Base-by-base conservation (phyloP, 805 yeast species). In the Clavispora fructus region DNA sequence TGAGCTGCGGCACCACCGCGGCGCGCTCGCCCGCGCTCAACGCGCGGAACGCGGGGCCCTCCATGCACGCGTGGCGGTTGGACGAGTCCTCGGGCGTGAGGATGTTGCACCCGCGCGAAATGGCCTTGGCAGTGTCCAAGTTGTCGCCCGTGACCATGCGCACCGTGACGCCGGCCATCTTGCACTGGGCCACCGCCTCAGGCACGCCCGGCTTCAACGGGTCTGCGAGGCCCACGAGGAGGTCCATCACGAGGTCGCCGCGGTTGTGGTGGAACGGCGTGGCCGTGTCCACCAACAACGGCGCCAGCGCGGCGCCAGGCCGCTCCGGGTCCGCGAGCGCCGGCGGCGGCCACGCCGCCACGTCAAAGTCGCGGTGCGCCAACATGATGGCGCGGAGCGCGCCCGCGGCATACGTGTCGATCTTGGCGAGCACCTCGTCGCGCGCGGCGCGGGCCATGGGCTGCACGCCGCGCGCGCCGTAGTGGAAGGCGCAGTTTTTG, bases 81-180 rank as follows among this genome's bases (percentile, higher is more conserved):
- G 77, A 63, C 43, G 69, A 67, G 42, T 78, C 79, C 17, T 76
- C 82, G 0, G 75, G 68, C 10, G 73, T 65, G 37, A 82, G 69
- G 43, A 94, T 94, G 48, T 91, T 88, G 71, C 98, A 94, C 45
- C 83, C 84, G 49, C 76, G 71, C 2, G 97, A 89, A 55, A 94
- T 94, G 0, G 98, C 95, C 53, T 79, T 82, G 6, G 99, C 99
- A 2, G 99, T 94, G 39, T 82, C 68, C 47, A 92, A 64, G 61
- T 92, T 92, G 65, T 94, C 99, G 65, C 99, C 99, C 17, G 99
- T 94, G 39, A 94, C 97, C 99, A 94, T 94, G 55, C 97, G 78
- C 16, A 94, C 98, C 23, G 85, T 79, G 23, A 94, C 98, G 47
- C 99, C 98, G 1, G 99, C 98, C 30, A 72, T 72, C 55, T 80